Evolutionary conservation across 2,329 filamentous ascomycete species (phyloP), one percentile per base, ranked within the genome.

Genomic region (Talaromyces sp.): DNA sequence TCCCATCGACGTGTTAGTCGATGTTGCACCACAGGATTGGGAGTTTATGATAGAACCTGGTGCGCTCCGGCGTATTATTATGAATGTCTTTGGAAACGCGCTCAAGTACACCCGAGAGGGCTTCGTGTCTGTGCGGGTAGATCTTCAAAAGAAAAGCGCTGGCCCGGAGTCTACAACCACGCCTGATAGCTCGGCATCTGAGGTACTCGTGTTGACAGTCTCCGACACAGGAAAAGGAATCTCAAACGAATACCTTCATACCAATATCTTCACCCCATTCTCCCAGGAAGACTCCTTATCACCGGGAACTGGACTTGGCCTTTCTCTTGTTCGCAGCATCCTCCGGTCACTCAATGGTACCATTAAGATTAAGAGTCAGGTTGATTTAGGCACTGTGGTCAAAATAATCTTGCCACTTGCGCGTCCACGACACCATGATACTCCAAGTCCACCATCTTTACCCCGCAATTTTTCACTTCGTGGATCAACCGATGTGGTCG

Each of bases 161-260:
- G 22, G 22, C 45, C 60, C 43, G 25, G 43, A 54, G 27, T 53
- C 58, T 8, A 51, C 10, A 19, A 11, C 47, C 2, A 17, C 47
- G 11, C 17, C 47, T 5, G 25, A 51, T 29, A 45, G 31, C 29
- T 40, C 49, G 29, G 25, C 31, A 38, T 29, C 36, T 22, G 61
- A 51, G 40, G 66, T 22, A 10, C 38, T 71, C 31, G 61, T 70
- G 8, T 67, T 83, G 4, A 81, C 77, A 0, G 81, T 90, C 1
- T 76, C 77, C 0, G 88, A 90, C 66, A 86, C 87, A 0, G 88
- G 88, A 1, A 80, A 80, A 19, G 88, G 88, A 1, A 90, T 90
- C n/a, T 80, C 80, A 0, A 75, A 82, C 1, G 83, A 87, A 5
- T 90, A 84, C 68, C 76, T 88, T 5, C 77, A 80, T 22, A 80